Percentiles rank a stretch among this genome's conserved stretches.
These are phyloP conservation scores for Colletotrichum orchidophilum DNA, from an alignment of 2,329 filamentous ascomycete genomes.

Conservation along the genomic window DNA sequence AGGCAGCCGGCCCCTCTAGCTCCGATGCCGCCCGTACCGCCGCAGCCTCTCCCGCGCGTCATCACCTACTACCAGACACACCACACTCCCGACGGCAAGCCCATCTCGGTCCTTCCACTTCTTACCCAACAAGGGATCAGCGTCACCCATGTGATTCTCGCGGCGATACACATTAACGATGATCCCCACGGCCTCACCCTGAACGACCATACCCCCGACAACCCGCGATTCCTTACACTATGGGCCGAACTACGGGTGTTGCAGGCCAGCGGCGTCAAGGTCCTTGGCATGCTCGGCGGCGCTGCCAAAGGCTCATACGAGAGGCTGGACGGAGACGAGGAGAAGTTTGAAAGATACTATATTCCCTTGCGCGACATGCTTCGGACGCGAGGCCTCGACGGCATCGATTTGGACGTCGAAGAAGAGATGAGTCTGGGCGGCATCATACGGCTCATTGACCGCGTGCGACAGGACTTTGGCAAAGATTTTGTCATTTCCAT, in stretches of 20 bases:
- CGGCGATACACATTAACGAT: constrained; percentile 84
- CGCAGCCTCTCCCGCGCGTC: constrained; percentile 53
- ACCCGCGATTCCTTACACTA: constrained; percentile 73
- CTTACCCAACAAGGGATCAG: constrained; percentile 57
- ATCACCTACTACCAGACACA: constrained; percentile 66
- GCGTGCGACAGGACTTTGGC: constrained; percentile 75
- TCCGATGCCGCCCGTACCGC: constrained; percentile 32
- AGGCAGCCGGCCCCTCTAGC: neutral
- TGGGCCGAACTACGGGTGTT: constrained; percentile 82
- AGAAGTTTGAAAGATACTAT: constrained; percentile 80
- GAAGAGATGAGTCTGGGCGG: constrained; percentile 76
- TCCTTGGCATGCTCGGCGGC: constrained; percentile 89
- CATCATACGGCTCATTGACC: constrained; percentile 73
- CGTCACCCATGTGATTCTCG: constrained; percentile 84
- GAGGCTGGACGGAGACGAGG: constrained; percentile 63
- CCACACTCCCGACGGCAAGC: constrained; percentile 53
- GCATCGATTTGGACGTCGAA: constrained; percentile 83
- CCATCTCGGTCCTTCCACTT: constrained; percentile 64
- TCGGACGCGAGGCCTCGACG: constrained; percentile 68
- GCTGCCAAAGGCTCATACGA: constrained; percentile 78
- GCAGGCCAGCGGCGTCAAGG: constrained; percentile 78
- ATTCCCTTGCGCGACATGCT: constrained; percentile 73
- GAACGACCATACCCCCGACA: constrained; percentile 80
- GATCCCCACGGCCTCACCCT: constrained; percentile 74
- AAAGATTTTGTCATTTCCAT: constrained; percentile 78